Percentiles rank a stretch among this genome's conserved stretches.
Conservation (phyloP, 805 yeast genomes). For the Metschnikowia orientalis region DNA sequence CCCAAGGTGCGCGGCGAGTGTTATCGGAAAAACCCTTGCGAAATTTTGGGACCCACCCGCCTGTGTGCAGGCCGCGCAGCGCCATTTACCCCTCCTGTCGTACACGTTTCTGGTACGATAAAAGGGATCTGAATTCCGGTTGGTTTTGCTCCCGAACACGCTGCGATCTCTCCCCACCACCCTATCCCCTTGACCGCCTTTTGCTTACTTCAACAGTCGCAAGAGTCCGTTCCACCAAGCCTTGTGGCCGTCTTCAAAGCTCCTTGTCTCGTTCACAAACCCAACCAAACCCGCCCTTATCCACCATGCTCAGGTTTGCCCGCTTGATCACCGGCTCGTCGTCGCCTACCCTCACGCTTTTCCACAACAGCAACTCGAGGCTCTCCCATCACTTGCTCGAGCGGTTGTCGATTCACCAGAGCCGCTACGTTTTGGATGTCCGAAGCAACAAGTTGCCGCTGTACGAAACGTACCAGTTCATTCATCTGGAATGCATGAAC, state of each 20-base stretch:
- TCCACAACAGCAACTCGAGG: constrained; percentile 28
- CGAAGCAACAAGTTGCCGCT: constrained; percentile 18
- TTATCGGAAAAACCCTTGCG: too few relatives aligned
- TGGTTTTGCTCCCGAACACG: too few relatives aligned
- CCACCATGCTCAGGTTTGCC: constrained; percentile 16
- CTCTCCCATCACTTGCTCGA: constrained; percentile 25
- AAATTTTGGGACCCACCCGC: constrained; percentile 7
- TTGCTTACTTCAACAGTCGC: constrained; percentile 7
- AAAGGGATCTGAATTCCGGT: too few relatives aligned
- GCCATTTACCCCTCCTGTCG: constrained; percentile 16
- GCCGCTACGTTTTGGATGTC: constrained; percentile 21
- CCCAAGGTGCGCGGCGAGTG: too few relatives aligned
- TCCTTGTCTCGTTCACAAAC: neutral
- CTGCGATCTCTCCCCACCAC: too few relatives aligned
- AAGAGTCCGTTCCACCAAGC: neutral
- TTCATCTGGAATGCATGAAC: constrained; percentile 20
- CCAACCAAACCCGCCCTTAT: neutral
- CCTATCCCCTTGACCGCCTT: neutral
- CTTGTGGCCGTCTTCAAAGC: neutral
- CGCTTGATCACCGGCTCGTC: constrained; percentile 13
- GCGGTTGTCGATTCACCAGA: constrained; percentile 19
- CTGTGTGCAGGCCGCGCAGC: constrained; percentile 10
- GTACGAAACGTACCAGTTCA: constrained; percentile 17
- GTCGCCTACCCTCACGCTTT: constrained; percentile 22
- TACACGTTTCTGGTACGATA: constrained; percentile 9